A percentile compares a stretch with the other conserved stretches of the same genome.
phyloP scores from a whole-genome alignment of 305 asterid species.

The Andrographis paniculata region DNA sequence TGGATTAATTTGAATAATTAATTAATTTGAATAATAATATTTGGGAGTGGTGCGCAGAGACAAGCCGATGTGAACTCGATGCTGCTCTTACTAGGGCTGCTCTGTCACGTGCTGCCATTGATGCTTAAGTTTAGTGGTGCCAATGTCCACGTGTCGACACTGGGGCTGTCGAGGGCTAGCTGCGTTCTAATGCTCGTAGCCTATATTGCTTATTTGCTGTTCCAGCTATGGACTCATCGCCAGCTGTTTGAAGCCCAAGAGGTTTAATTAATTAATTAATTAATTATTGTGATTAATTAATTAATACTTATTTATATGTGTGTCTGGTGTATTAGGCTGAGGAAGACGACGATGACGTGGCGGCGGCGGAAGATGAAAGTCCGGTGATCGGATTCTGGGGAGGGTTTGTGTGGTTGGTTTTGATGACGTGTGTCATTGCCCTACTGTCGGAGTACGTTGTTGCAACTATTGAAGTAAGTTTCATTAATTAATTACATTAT shows the following conservation, averaged over 20 bases:
- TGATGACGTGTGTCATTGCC: constrained; percentile 68
- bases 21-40: neutral
- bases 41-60: constrained; percentile 24
- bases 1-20: too few species aligned
- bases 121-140: constrained; percentile 46
- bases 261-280: constrained; percentile 19
- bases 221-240: constrained; percentile 82
- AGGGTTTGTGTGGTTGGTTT: constrained; percentile 54
- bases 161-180: constrained; percentile 63
- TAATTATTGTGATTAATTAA: neutral
- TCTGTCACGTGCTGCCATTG: constrained; percentile 65
- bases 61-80: constrained; percentile 85
- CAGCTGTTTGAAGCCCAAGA: constrained; percentile 66
- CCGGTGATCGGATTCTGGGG: constrained; percentile 66
- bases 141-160: constrained; percentile 26
- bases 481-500: too few species aligned
- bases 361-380: constrained; percentile 32
- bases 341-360: constrained; percentile 28
- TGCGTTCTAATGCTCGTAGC: constrained; percentile 74
- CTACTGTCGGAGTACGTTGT: constrained; percentile 78
- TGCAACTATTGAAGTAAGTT: constrained; percentile 73
- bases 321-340: constrained; percentile 25
- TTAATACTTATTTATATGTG: neutral
- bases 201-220: constrained; percentile 58
- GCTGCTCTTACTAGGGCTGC: constrained; percentile 60